phyloP scores from a whole-genome alignment of 2,329 filamentous ascomycete species.

The Daldinia sp. region DNA sequence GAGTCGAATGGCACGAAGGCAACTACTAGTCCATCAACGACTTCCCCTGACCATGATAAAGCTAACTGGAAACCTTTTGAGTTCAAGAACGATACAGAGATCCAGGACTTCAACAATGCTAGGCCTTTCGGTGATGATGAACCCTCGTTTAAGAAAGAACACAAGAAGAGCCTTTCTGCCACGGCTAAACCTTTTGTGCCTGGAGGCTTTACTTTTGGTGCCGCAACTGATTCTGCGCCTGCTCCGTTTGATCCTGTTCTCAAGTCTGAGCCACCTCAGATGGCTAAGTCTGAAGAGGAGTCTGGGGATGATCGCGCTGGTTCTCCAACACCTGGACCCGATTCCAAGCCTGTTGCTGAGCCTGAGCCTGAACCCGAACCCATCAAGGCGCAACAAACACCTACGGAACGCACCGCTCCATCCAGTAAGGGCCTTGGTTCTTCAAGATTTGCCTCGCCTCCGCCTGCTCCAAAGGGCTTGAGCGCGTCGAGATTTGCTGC shows the following conservation, averaged over 20 bases:
- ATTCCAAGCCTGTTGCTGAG: slow-evolving; percentile 38
- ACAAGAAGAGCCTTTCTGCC: slow-evolving; percentile 74
- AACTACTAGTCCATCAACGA: slow-evolving; percentile 65
- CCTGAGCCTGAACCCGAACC: slow-evolving; percentile 38
- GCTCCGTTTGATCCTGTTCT: slow-evolving; percentile 49
- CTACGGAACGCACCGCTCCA: slow-evolving; percentile 39
- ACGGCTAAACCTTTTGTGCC: slow-evolving; percentile 77
- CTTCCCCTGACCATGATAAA: slow-evolving; percentile 63
- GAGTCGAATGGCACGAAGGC: slow-evolving; percentile 57
- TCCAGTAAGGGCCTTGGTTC: slow-evolving; percentile 46
- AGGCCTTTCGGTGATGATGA: slow-evolving; percentile 61
- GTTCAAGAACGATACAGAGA: slow-evolving; percentile 63
- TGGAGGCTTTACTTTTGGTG: slow-evolving; percentile 52
- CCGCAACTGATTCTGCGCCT: slow-evolving; percentile 46
- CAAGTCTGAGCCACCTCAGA: slow-evolving; percentile 44
- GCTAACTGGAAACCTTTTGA: slow-evolving; percentile 72
- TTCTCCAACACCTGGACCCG: slow-evolving; percentile 52
- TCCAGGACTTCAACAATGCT: slow-evolving; percentile 65
- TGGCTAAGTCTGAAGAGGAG: slow-evolving; percentile 43
- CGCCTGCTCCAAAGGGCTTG: slow-evolving; percentile 56
- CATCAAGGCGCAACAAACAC: slow-evolving; percentile 32
- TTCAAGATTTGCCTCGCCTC: slow-evolving; percentile 53
- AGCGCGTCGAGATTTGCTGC: slow-evolving; percentile 62
- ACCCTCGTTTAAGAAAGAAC: slow-evolving; percentile 56
- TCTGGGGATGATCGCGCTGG: slow-evolving; percentile 51